Evolutionary conservation across 2,329 filamentous ascomycete genomes (phyloP), one percentile per base, ranked within the genome.

Genomic region (Phyllosticta citrichinensis): DNA sequence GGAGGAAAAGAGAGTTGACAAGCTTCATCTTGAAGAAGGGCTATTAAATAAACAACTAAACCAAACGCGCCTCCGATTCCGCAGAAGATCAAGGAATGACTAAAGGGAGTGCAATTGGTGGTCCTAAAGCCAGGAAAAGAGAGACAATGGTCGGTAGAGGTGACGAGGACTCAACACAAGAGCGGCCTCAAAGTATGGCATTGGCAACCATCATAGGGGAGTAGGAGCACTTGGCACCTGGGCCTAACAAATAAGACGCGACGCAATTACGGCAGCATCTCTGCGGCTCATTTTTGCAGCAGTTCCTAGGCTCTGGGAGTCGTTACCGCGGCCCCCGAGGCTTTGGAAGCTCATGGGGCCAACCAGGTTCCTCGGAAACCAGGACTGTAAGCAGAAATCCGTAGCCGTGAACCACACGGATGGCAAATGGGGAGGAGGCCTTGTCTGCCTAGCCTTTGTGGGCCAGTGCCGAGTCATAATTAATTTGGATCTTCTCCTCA

Each of bases 21-120:
- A 65, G 57, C 52, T 63, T 68, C 67, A 68, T 68, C 25, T 54
- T 24, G 40, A 56, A 55, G 51, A 50, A 56, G n/a, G 56, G 33
- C 24, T 12, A 52, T 52, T 25, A n/a, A 24, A 22, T 27, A 51
- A 40, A 57, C 24, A 25, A 50, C 55, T 24, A 24, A 51, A 35
- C 14, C 47, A 35, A 52, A 55, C 12, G 50, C 27, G 51, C 40
- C 40, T n/a, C 14, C 40, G 40, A 47, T 47, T 17, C 40, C 17
- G 17, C 40, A 47, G 40, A 30, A 55, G 50, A 30, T 50, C 57
- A 55, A 60, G 35, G 58, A 60, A 30, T 56, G 58, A 56, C 58
- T 60, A 60, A 20, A 55, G 58, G 33, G 58, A 60, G 57, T 10
- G 58, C 50, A 24, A 52, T 14, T 20, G 52, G 24, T 52, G 53